phyloP scores from a whole-genome alignment of 805 yeast species.

The Saccharomycopsis sp. region DNA sequence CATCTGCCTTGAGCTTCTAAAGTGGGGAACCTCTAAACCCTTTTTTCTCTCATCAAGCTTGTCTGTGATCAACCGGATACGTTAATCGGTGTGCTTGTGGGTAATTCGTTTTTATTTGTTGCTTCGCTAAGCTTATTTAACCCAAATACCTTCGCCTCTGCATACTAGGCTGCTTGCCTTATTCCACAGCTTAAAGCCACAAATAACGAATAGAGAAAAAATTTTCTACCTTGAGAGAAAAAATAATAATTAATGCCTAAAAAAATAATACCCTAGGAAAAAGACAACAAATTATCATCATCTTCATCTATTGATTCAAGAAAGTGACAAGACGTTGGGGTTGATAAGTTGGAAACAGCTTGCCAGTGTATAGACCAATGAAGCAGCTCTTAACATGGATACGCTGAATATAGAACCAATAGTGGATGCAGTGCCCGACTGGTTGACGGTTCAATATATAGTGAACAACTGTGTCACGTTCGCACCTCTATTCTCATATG shows the following conservation, averaged over 20 bases:
- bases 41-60: too few species aligned
- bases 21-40: too few species aligned
- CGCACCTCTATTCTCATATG: conserved; percentile 83
- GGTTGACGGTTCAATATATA: conserved; percentile 47
- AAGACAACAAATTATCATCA: not conserved
- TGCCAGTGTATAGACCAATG: not conserved
- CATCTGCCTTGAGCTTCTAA: too few species aligned
- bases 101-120: too few species aligned
- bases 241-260: not conserved
- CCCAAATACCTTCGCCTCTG: not conserved
- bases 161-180: not conserved
- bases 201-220: not conserved
- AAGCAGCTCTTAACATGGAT: not conserved
- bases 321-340: too few species aligned
- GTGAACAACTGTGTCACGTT: conserved; percentile 64
- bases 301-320: not conserved
- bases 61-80: too few species aligned
- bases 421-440: conserved; percentile 36
- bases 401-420: not conserved
- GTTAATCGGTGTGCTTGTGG: too few species aligned
- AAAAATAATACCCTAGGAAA: not conserved
- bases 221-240: not conserved
- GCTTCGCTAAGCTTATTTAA: too few species aligned
- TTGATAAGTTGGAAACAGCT: not conserved
- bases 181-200: not conserved